Conservation (phyloP, 805 yeast species). For the Yarrowia alimentaria region DNA sequence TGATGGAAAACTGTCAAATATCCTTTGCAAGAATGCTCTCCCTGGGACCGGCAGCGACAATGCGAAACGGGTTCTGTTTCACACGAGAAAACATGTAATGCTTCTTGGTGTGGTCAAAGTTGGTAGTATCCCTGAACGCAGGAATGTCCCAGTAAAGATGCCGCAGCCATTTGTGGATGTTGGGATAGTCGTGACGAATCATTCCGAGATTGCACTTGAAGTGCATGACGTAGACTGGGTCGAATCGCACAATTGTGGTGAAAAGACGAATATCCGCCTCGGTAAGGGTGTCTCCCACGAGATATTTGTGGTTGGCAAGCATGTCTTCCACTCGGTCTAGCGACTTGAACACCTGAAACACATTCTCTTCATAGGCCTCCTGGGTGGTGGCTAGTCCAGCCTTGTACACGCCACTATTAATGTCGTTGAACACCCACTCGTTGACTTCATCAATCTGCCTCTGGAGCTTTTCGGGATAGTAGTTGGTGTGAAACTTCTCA, state of each 20-base stretch:
- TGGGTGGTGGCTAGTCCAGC: conserved; percentile 84
- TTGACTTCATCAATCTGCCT: conserved; percentile 70
- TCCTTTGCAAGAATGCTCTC: no score
- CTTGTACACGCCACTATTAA: conserved; percentile 92
- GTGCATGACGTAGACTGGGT: conserved; percentile 90
- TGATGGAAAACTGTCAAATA: no score
- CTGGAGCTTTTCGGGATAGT: conserved; percentile 45
- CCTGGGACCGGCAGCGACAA: no score
- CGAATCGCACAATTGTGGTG: conserved; percentile 87
- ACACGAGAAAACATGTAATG: no score
- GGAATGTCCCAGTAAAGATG: conserved; percentile 77
- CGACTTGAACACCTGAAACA: conserved; percentile 57
- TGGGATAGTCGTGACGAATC: conserved; percentile 76
- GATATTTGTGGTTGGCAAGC: conserved; percentile 47
- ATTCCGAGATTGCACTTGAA: conserved; percentile 87
- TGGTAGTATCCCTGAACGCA: conserved; percentile 75
- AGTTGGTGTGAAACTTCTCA: no score
- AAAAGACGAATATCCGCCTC: conserved; percentile 88
- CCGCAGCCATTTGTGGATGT: conserved; percentile 73
- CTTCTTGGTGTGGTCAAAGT: conserved; percentile 83
- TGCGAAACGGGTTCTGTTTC: no score
- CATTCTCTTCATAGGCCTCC: conserved; percentile 72
- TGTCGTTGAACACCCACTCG: conserved; percentile 74
- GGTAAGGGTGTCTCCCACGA: conserved; percentile 67
- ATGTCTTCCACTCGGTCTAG: conserved; percentile 68